A percentile compares a stretch with the other conserved stretches of the same genome.
phyloP scores from a whole-genome alignment of 176 grass and related monocot genomes.

The Aechmea fasciata region DNA sequence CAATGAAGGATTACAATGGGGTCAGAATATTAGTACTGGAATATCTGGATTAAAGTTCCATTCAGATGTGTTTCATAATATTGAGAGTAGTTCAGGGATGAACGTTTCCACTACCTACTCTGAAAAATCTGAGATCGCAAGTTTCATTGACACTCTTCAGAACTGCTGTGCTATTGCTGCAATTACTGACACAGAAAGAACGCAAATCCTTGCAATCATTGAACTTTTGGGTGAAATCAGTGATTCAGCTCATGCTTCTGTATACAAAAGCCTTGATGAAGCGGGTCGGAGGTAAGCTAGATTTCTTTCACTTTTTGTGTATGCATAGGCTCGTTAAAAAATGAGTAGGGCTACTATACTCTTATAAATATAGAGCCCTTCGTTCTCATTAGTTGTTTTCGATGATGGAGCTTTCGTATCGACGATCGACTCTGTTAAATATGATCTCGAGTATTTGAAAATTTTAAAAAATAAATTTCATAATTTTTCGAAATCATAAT shows the following conservation, averaged over 20 bases:
- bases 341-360: neutral
- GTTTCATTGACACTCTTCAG: constrained; percentile 37
- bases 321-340: neutral
- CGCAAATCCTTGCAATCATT: constrained; percentile 61
- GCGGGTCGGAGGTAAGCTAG: constrained; percentile 53
- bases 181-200: constrained; percentile 48
- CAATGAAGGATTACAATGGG: constrained; percentile 63
- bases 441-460: no score
- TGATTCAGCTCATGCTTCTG: constrained; percentile 56
- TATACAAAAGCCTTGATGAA: constrained; percentile 84
- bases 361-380: no score
- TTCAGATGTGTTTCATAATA: constrained; percentile 36
- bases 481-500: no score
- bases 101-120: constrained; percentile 28
- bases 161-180: constrained; percentile 30
- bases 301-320: neutral
- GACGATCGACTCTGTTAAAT: no score
- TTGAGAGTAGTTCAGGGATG: constrained; percentile 24
- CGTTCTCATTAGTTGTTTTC: no score
- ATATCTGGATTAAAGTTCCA: constrained; percentile 35
- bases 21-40: constrained; percentile 39
- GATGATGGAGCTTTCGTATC: no score
- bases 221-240: constrained; percentile 81
- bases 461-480: no score
- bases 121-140: constrained; percentile 41